Evolutionary conservation across 2,329 filamentous ascomycete genomes (phyloP), one percentile per base, ranked within the genome.

Genomic region (Pseudogymnoascus destructans): DNA sequence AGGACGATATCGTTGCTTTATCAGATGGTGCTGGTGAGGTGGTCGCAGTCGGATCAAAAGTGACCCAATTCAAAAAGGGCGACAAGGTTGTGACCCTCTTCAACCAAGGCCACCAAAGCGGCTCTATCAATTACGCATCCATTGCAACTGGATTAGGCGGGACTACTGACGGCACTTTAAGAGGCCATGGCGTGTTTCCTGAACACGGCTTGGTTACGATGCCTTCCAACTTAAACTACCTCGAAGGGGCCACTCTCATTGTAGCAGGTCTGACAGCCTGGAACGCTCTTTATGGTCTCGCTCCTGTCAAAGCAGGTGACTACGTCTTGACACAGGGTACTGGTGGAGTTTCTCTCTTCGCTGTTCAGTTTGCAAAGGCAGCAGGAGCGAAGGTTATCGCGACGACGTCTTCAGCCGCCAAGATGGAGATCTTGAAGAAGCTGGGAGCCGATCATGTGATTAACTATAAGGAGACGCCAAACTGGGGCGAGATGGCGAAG

Each of bases 61-160:
- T 82, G 33, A 75, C 74, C 0, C 73, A 84, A 6, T 77, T 81
- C 57, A 73, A 82, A 60, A 77, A 80, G 60, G 82, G 75, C 38
- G 74, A 77, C 33, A 84, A 80, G 67, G 73, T 78, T 57, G 75
- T 82, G 36, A 82, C 80, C 3, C 74, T 86, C 10, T 81, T 85
- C 42, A 72, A 74, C 61, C 73, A 77, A 63, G 78, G 78, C 0
- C 67, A 71, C 38, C 49, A 66, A 1, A 62, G 60, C 8, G 67
- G 68, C 15, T 56, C 61, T n/a, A 57, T 70, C 23, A 61, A 62
- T 25, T 33, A 49, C 1, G 42, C 46, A 25, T 67, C 67, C 3
- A 58, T 67, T 1, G 55, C 60, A 0, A 78, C 76, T 1, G 80
- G 80, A n/a, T 71, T 85, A 1, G 82, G 82, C 49, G 81, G 80